phyloP scores from a whole-genome alignment of 2,329 filamentous ascomycete species.

The Gnomoniopsis sp. region DNA sequence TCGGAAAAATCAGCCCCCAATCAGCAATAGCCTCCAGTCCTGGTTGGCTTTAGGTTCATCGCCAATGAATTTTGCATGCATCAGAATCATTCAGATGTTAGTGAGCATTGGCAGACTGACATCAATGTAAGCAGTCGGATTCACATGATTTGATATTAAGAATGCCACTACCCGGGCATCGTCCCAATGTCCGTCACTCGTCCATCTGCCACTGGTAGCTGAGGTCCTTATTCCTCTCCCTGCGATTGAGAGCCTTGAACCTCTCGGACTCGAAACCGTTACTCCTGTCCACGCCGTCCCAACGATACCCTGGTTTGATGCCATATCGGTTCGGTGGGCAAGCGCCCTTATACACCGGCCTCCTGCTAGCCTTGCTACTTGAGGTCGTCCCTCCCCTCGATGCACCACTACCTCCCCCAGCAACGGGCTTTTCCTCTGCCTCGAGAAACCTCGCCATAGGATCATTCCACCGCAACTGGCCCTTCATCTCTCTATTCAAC shows the following conservation, averaged over 20 bases:
- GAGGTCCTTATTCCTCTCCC: constrained; percentile 71
- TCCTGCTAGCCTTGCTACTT: constrained; percentile 33
- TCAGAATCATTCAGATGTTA: background rate
- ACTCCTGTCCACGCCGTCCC: constrained; percentile 93
- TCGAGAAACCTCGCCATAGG: constrained; percentile 79
- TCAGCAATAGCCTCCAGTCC: background rate
- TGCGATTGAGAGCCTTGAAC: constrained; percentile 82
- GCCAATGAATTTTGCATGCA: background rate
- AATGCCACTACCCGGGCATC: background rate
- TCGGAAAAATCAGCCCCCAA: background rate
- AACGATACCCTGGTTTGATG: constrained; percentile 86
- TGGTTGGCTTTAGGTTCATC: background rate
- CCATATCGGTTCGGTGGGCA: constrained; percentile 90
- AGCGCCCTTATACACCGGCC: constrained; percentile 72
- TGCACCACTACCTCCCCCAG: constrained; percentile 15
- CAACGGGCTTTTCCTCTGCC: constrained; percentile 37
- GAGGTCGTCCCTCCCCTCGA: constrained; percentile 17
- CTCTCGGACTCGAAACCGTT: constrained; percentile 93
- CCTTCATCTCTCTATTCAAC: constrained; percentile 80
- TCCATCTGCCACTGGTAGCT: constrained; percentile 98
- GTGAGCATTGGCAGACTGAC: background rate
- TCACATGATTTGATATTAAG: background rate
- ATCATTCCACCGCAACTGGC: constrained; percentile 83
- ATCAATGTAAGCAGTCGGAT: background rate
- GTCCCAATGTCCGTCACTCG: constrained; percentile 50